Base-by-base conservation (phyloP, 73 alveolate genomes). In the Paramecium tetraurelia region DNA sequence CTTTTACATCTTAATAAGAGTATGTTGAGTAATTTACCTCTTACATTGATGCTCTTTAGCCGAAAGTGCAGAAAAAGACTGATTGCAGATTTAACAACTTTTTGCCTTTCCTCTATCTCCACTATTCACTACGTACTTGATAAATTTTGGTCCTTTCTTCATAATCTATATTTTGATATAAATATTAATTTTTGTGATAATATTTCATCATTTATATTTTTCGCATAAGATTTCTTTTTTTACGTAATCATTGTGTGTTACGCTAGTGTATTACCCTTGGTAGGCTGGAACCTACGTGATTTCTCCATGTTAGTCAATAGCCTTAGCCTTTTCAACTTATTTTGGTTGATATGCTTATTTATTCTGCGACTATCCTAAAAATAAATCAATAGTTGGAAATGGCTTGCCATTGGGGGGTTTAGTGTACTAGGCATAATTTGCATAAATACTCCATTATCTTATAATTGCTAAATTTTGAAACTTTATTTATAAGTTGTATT, bases 11-110 rank as follows among this genome's bases (percentile, higher is more conserved):
- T 80, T 4, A 4, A 44, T 31, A 5, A 41, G 21, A 0, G 43
- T 75, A 80, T 80, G 3, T 14, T 0, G 11, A 6, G 3, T 20
- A 4, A 24, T 48, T 6, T 43, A 80, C 90, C 90, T 80, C 43
- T 80, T 80, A 46, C 90, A 80, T 80, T 80, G 24, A 80, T 80
- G 90, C 57, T 80, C 90, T 20, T 75, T 75, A 9, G 20, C 46
- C 11, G 46, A 29, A 38, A 75, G 59, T 5, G 58, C 87, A 68
- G 69, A 53, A n/a, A 75, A 75, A 29, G 87, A 21, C 33, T 75
- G 41, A 75, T 75, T 75, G 10, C 87, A 75, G 24, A 75, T 75
- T 41, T 35, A 29, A 75, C 87, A 75, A 29, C 38, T 41, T 41
- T 75, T 75, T 0, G 33, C 33, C 38, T 75, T 38, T 33, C 87